Conservation (phyloP, 2,329 filamentous ascomycete species). For the Tolypocladium tropicale region DNA sequence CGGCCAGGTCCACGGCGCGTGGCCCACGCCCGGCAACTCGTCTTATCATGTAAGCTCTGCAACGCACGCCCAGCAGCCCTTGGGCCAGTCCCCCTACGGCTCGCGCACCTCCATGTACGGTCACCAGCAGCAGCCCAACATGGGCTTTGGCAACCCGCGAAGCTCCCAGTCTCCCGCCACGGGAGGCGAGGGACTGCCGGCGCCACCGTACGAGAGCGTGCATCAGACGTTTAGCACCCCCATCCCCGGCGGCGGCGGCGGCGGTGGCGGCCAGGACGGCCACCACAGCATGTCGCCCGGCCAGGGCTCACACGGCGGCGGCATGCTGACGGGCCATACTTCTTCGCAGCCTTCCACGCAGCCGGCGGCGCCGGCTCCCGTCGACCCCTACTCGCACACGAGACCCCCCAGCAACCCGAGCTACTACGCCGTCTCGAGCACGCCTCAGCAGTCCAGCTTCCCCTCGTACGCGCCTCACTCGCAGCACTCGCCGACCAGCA, state of each 20-base stretch:
- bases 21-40: slow-evolving; percentile 42
- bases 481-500: slow-evolving; percentile 37
- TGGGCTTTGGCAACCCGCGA: slow-evolving; percentile 24
- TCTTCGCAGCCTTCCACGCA: slow-evolving; percentile 35
- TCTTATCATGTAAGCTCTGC: slow-evolving; percentile 44
- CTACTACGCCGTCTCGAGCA: slow-evolving; percentile 48
- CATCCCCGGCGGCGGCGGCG: slow-evolving; percentile 37
- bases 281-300: slow-evolving; percentile 17
- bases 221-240: slow-evolving; percentile 54
- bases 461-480: slow-evolving; percentile 29
- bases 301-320: slow-evolving; percentile 13
- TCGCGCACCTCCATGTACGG: slow-evolving; percentile 29
- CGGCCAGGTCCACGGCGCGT: slow-evolving; percentile 42
- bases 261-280: slow-evolving; percentile 23
- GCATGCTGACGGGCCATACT: slow-evolving; percentile 16
- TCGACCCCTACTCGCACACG: slow-evolving; percentile 43
- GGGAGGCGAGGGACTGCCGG: slow-evolving; percentile 50
- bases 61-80: slow-evolving; percentile 16
- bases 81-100: slow-evolving; percentile 17
- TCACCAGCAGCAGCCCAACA: slow-evolving; percentile 41
- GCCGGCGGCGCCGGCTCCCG: slow-evolving; percentile 42
- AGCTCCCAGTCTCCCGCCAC: slow-evolving; percentile 37
- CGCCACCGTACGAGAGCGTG: slow-evolving; percentile 58
- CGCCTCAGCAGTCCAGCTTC: slow-evolving; percentile 35
- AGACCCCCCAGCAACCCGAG: slow-evolving; percentile 46